phyloP scores from a whole-genome alignment of 257 asterid genomes.

The Lantana camara region DNA sequence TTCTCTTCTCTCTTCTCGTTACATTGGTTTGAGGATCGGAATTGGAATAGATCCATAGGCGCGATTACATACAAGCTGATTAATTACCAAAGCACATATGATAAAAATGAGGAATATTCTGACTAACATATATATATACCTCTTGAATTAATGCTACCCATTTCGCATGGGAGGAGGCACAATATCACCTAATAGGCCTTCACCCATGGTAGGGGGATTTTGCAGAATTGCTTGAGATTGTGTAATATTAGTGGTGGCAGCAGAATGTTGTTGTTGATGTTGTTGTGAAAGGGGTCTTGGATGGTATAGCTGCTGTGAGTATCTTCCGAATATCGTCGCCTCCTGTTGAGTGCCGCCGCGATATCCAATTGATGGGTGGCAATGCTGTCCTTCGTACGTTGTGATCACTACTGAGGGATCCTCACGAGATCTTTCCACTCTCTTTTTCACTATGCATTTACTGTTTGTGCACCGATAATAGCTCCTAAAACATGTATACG shows the following conservation, averaged over 20 bases:
- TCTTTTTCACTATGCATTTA: constrained; percentile 82
- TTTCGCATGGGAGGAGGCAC: constrained; percentile 70
- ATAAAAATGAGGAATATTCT: no score
- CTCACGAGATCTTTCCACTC: constrained; percentile 77
- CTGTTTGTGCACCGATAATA: constrained; percentile 88
- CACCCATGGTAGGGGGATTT: constrained; percentile 36
- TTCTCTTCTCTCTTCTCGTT: no score
- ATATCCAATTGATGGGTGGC: constrained; percentile 71
- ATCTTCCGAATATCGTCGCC: constrained; percentile 30
- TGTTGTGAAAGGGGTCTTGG: no score
- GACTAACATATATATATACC: background rate
- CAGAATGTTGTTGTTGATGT: constrained; percentile 8
- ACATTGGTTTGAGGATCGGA: no score
- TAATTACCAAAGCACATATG: no score
- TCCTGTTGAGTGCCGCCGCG: constrained; percentile 44
- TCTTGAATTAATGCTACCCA: constrained; percentile 31
- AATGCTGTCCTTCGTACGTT: constrained; percentile 87
- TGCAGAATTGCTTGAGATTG: constrained; percentile 17
- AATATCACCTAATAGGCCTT: constrained; percentile 83
- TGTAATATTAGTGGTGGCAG: constrained; percentile 21
- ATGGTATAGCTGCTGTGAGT: constrained; percentile 33
- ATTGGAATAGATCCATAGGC: no score
- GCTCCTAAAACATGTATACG: constrained; percentile 50
- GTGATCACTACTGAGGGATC: constrained; percentile 82
- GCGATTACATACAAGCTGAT: no score